Evolutionary conservation across 257 asterid genomes (phyloP).

Genomic region (Nicotiana undulata): DNA sequence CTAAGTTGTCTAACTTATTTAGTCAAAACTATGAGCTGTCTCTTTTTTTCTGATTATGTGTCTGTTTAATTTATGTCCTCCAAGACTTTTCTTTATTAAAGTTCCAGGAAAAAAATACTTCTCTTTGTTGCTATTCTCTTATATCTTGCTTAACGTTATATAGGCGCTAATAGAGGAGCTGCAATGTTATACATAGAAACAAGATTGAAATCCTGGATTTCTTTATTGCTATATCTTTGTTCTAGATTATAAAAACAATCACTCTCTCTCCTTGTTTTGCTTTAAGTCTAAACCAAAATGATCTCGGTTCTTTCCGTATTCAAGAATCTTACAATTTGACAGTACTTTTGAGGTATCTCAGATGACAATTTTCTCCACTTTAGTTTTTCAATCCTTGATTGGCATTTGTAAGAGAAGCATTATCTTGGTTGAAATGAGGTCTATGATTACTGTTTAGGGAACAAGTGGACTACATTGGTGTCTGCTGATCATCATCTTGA

Average conservation of each 20-base stretch:
- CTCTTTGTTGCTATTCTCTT: constrained; percentile 12
- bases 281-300: background rate
- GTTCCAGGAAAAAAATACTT: constrained; percentile 1
- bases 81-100: background rate
- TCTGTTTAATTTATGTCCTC: background rate
- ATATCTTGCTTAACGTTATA: background rate
- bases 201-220: constrained; percentile 40
- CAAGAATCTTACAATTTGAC: background rate
- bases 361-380: background rate
- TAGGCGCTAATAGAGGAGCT: constrained; percentile 85
- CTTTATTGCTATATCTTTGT: background rate
- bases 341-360: background rate
- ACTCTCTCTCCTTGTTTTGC: background rate
- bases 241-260: background rate
- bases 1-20: background rate
- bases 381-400: background rate
- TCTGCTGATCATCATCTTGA: no score
- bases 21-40: background rate
- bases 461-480: no score
- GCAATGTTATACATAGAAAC: constrained; percentile 54
- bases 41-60: no score
- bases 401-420: background rate
- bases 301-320: background rate
- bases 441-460: background rate
- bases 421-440: constrained; percentile 4